These are phyloP conservation scores for Amanita polypyramis DNA, from an alignment of 768 basidiomycete genomes.

Conservation along the genomic window DNA sequence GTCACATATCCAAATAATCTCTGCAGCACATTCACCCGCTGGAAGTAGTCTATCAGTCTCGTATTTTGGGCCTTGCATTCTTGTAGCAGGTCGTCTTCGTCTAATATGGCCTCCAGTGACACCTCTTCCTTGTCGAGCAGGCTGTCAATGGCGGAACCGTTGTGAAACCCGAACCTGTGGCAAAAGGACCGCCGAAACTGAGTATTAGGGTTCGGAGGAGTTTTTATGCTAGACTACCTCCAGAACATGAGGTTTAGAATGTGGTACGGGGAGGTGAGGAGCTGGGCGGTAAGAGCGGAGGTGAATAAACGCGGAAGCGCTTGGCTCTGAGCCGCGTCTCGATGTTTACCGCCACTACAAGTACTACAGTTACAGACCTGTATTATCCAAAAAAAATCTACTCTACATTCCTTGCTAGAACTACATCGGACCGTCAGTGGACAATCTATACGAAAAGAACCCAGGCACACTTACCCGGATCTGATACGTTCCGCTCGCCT, in stretches of 20 bases:
- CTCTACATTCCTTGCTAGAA: neutral
- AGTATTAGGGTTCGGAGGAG: conserved; percentile 21
- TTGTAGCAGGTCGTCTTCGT: conserved; percentile 88
- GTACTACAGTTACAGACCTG: neutral
- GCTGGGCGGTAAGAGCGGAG: neutral
- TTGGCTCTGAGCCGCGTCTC: neutral
- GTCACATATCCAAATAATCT: conserved; percentile 78
- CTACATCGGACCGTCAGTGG: neutral
- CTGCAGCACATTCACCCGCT: conserved; percentile 70
- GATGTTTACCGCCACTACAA: neutral
- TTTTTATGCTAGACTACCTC: conserved; percentile 33
- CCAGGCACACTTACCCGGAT: conserved; percentile 59
- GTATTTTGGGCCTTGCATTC: conserved; percentile 96
- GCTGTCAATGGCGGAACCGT: conserved; percentile 81
- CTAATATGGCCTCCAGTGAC: conserved; percentile 81
- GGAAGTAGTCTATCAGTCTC: conserved; percentile 80
- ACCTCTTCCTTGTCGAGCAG: conserved; percentile 87
- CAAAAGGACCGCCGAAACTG: conserved; percentile 20
- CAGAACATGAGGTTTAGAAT: conserved; percentile 35
- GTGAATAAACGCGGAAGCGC: neutral
- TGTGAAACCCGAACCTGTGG: conserved; percentile 81
- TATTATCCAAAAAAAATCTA: neutral
- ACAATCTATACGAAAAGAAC: neutral
- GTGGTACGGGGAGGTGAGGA: conserved; percentile 8
- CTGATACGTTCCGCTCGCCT: conserved; percentile 90